Evolutionary conservation across 192 early-diverging fungal genomes (phyloP).

Genomic region (Backusella psychrophila): DNA sequence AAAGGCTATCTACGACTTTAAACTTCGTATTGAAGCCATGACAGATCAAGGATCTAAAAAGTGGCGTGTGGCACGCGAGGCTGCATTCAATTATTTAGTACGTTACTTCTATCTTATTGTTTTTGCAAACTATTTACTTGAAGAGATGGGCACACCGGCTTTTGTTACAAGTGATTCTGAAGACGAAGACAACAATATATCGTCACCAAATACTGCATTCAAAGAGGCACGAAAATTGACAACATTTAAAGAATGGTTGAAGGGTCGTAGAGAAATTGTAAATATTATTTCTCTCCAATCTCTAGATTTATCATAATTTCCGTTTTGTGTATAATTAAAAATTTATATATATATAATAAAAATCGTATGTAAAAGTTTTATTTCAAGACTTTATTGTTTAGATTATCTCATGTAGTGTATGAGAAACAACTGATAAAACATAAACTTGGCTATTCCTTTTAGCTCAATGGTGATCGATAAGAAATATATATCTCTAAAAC

Average conservation of each 20-base stretch:
- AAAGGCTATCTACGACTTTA: conserved; percentile 57
- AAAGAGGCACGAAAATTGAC: conserved; percentile 29
- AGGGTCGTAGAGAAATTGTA: conserved; percentile 54
- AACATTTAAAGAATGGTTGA: conserved; percentile 53
- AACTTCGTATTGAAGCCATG: conserved; percentile 47
- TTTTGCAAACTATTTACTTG: conserved; percentile 65
- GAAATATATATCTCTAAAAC: no score
- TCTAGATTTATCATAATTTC: conserved; percentile 20
- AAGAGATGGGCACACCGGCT: conserved; percentile 30
- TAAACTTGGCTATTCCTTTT: no score
- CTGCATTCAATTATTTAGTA: conserved; percentile 56
- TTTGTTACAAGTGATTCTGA: neutral
- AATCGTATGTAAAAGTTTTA: no score
- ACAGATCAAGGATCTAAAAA: conserved; percentile 31
- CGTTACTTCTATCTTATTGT: conserved; percentile 66
- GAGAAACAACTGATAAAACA: no score
- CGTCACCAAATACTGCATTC: conserved; percentile 6
- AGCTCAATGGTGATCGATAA: no score
- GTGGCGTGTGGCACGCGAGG: conserved; percentile 35
- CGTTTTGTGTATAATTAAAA: neutral
- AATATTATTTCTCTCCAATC: conserved; percentile 44
- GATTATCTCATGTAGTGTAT: no score
- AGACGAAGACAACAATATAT: neutral
- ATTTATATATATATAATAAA: no score
- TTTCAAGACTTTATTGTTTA: no score